Base-by-base conservation (phyloP, 176 grass and related monocot species). In the Oryza glumipatula region DNA sequence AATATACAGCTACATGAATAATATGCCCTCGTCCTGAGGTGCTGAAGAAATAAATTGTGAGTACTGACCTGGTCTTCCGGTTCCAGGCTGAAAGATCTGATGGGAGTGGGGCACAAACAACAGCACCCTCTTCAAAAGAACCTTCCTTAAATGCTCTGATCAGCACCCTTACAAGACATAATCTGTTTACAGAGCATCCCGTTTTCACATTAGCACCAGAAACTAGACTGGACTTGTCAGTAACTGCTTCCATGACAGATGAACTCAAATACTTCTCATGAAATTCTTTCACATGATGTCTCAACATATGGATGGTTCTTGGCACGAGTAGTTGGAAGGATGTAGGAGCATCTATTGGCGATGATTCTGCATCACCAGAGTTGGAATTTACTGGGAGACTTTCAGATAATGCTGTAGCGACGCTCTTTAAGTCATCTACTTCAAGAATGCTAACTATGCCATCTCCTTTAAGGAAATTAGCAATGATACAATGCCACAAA, bases 41-140 rank as follows among this genome's bases (percentile, higher is more conserved):
- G 21, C 80, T 60, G 11, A 77, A 87, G 70, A 47, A 70, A 84
- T 80, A 72, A 52, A 13, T 79, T 22, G 52, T 26, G 1, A 28
- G 28, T 77, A 78, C 51, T 33, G 67, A 95, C 93, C 96, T 98
- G 79, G 60, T 86, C 77, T 89, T 86, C 89, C 91, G 94, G 80
- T 88, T 86, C 96, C 93, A 98, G 80, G 82, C 76, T 56, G 91
- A 83, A 81, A 98, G 87, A 88, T 98, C 96, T 65, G 84, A 80
- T n/a, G 69, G 67, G 76, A 88, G 33, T 45, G 96, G 96, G 66
- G 93, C 93, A 54, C 93, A 98, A 76, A 98, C 41, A 49, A 95
- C 60, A 63, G 93, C 91, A 7, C 96, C 93, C 26, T 94, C 91
- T 90, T 95, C 91, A 83, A 98, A 95, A 69, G 78, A 94, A 80